phyloP scores from a whole-genome alignment of 768 basidiomycete species.

The Kwoniella heveanensis region DNA sequence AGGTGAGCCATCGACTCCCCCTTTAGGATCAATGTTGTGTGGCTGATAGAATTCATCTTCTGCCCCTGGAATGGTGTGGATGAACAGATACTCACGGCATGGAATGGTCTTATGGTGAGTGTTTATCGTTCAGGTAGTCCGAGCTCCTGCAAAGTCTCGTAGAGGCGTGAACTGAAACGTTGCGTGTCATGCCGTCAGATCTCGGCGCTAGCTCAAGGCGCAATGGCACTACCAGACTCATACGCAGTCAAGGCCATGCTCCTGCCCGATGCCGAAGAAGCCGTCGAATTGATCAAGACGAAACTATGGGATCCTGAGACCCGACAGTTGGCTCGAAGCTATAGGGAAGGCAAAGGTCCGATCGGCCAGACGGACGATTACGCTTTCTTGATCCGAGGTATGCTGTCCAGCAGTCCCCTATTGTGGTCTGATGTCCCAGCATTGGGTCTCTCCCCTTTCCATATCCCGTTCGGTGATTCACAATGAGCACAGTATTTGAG shows the following conservation, averaged over 20 bases:
- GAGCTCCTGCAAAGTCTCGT: too few relatives aligned
- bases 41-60: too few relatives aligned
- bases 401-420: not conserved
- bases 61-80: not conserved
- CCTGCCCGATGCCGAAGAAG: slow-evolving; percentile 24
- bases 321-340: slow-evolving; percentile 53
- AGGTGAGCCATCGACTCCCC: slow-evolving; percentile 38
- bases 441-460: too few relatives aligned
- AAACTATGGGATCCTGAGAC: slow-evolving; percentile 42
- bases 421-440: too few relatives aligned
- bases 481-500: too few relatives aligned
- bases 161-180: too few relatives aligned
- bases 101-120: slow-evolving; percentile 59
- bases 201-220: slow-evolving; percentile 40
- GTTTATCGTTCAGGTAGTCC: too few relatives aligned
- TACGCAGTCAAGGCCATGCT: slow-evolving; percentile 31
- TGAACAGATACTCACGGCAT: slow-evolving; percentile 54
- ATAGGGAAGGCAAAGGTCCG: slow-evolving; percentile 57
- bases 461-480: too few relatives aligned
- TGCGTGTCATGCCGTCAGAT: too few relatives aligned
- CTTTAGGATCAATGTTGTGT: too few relatives aligned
- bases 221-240: slow-evolving; percentile 22
- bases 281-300: slow-evolving; percentile 36
- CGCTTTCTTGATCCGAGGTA: slow-evolving; percentile 55
- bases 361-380: slow-evolving; percentile 59